Evolutionary conservation across 345 rosid genomes (phyloP).

Genomic region (Ceriops decandra): DNA sequence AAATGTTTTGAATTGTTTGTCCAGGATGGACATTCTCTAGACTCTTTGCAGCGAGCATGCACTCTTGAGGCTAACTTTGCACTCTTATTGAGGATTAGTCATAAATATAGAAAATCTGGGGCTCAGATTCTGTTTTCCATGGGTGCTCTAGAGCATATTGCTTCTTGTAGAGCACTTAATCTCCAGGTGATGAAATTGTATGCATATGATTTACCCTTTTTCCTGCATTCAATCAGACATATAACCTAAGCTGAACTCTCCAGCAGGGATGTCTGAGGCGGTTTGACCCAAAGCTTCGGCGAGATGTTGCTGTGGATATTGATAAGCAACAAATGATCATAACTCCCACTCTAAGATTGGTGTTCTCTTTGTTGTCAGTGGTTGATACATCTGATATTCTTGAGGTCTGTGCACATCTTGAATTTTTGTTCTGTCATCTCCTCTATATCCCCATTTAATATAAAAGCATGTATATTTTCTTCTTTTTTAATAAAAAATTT

Average conservation of each 20-base stretch:
- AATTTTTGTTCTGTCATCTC: neutral
- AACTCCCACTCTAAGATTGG: slow-evolving; percentile 69
- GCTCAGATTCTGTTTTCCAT: slow-evolving; percentile 86
- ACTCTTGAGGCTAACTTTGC: slow-evolving; percentile 84
- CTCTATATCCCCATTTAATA: neutral
- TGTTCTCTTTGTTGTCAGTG: slow-evolving; percentile 77
- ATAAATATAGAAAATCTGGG: slow-evolving; percentile 90
- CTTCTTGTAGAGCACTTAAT: slow-evolving; percentile 64
- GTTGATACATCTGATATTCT: slow-evolving; percentile 72
- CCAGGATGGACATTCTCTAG: slow-evolving; percentile 71
- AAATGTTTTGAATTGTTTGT: slow-evolving; percentile 10
- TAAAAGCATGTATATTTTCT: neutral
- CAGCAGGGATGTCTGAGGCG: slow-evolving; percentile 67
- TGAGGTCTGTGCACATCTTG: slow-evolving; percentile 52
- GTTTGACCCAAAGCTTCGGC: slow-evolving; percentile 54
- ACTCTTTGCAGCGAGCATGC: slow-evolving; percentile 75
- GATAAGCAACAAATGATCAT: slow-evolving; percentile 66
- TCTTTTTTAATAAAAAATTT: too few relatives aligned
- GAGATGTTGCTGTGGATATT: slow-evolving; percentile 46
- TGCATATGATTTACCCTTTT: slow-evolving; percentile 10
- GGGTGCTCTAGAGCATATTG: slow-evolving; percentile 82
- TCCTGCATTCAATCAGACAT: slow-evolving; percentile 7
- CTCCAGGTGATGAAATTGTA: slow-evolving; percentile 50
- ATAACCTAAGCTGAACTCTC: slow-evolving; percentile 24
- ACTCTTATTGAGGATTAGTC: slow-evolving; percentile 76